These are phyloP conservation scores for Mucor plumbeus DNA, from an alignment of 371 early-diverging fungal species.

Conservation along the genomic window DNA sequence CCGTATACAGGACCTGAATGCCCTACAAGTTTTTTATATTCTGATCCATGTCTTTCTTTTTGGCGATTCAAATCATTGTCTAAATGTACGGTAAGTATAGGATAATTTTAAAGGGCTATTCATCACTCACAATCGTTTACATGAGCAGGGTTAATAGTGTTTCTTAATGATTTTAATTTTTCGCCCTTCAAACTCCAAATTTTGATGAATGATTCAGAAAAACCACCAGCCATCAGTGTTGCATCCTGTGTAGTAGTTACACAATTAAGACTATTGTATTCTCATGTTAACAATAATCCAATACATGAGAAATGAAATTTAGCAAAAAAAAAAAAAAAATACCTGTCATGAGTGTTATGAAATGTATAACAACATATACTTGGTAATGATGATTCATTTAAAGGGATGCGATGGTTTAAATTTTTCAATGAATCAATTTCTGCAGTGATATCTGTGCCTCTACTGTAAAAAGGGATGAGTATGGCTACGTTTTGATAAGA, in stretches of 20 bases:
- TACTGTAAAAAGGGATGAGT: conserved; percentile 37
- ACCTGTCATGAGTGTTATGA: conserved; percentile 90
- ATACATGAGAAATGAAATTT: background rate
- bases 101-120: background rate
- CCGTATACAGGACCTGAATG: conserved; percentile 98
- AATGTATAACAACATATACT: conserved; percentile 97
- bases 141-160: conserved; percentile 61
- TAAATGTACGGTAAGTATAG: conserved; percentile 10
- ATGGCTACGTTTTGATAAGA: background rate
- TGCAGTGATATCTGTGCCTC: conserved; percentile 70
- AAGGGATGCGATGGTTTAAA: conserved; percentile 73
- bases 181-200: conserved; percentile 82
- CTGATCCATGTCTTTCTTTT: conserved; percentile 59
- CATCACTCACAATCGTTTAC: conserved; percentile 55
- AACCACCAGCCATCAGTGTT: conserved; percentile 79
- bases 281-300: background rate
- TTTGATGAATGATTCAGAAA: conserved; percentile 84
- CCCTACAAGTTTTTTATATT: conserved; percentile 83
- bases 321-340: background rate
- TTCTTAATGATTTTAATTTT: conserved; percentile 63
- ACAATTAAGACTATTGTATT: conserved; percentile 63
- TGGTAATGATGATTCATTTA: conserved; percentile 79
- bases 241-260: conserved; percentile 74
- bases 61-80: conserved; percentile 59
- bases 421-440: conserved; percentile 82